A percentile compares a stretch with the other conserved stretches of the same genome.
These are phyloP conservation scores for Helminthosporium solani DNA, from an alignment of 2,329 filamentous ascomycete genomes.

Conservation along the genomic window DNA sequence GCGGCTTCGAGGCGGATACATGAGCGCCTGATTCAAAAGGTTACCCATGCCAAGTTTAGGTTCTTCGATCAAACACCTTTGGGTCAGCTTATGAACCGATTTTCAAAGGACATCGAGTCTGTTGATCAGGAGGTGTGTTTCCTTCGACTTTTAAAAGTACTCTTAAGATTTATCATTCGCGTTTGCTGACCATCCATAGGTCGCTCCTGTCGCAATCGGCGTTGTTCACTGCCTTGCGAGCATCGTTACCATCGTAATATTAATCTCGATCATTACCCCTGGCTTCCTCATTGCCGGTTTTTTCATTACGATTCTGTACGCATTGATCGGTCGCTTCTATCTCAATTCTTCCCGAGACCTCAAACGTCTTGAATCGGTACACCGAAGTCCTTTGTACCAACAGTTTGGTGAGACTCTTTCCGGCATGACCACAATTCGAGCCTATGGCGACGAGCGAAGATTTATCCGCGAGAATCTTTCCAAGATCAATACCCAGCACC, in stretches of 20 bases:
- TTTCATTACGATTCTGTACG: constrained; percentile 82
- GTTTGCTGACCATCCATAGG: constrained; percentile 1
- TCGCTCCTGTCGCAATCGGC: constrained; percentile 80
- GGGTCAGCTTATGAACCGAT: constrained; percentile 96
- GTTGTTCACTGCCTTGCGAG: constrained; percentile 66
- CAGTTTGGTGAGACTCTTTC: constrained; percentile 95
- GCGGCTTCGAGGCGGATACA: constrained; percentile 86
- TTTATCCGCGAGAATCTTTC: constrained; percentile 90
- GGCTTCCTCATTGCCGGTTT: constrained; percentile 83
- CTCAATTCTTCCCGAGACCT: constrained; percentile 90
- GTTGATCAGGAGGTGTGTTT: constrained; percentile 81
- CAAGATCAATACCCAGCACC: constrained; percentile 85
- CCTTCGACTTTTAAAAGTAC: background rate
- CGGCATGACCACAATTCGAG: constrained; percentile 94
- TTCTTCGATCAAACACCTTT: constrained; percentile 97
- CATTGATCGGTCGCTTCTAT: constrained; percentile 82
- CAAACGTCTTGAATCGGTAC: constrained; percentile 90
- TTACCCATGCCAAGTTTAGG: constrained; percentile 89
- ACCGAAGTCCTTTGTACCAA: constrained; percentile 93
- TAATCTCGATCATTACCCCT: constrained; percentile 88
- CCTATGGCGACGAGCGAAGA: constrained; percentile 88
- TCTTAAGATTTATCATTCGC: background rate
- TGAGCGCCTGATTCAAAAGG: constrained; percentile 70
- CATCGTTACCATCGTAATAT: constrained; percentile 78
- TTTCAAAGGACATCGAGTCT: constrained; percentile 95